Percentiles rank a stretch among this genome's conserved stretches.
phyloP scores from a whole-genome alignment of 2,329 filamentous ascomycete species.

The Trichoderma arundinaceum region DNA sequence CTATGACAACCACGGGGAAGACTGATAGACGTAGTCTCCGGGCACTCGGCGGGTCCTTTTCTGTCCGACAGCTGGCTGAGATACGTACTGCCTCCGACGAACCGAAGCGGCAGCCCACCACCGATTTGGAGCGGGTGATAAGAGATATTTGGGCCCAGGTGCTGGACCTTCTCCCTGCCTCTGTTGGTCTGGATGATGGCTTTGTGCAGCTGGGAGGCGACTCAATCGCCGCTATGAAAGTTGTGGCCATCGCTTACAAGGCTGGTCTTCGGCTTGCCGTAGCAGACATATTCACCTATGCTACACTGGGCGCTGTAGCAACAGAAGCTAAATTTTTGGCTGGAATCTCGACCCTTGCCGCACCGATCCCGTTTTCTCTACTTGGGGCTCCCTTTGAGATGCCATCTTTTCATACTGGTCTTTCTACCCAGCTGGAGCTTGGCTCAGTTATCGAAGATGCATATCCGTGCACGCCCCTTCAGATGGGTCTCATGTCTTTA shows the following conservation, averaged over 20 bases:
- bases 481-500: slow-evolving; percentile 46
- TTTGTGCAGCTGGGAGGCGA: slow-evolving; percentile 53
- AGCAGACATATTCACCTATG: slow-evolving; percentile 29
- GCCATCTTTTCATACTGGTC: not conserved
- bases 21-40: slow-evolving; percentile 31
- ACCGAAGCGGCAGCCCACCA: not conserved
- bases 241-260: slow-evolving; percentile 46
- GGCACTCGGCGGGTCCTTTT: slow-evolving; percentile 17
- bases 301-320: slow-evolving; percentile 2
- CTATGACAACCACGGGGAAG: slow-evolving; percentile 34
- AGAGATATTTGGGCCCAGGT: slow-evolving; percentile 7
- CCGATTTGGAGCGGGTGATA: not conserved
- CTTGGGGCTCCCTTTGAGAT: not conserved
- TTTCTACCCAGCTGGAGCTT: slow-evolving; percentile 1
- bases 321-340: too few species aligned
- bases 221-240: slow-evolving; percentile 52
- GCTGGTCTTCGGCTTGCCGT: slow-evolving; percentile 27
- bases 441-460: slow-evolving; percentile 40
- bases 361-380: slow-evolving; percentile 23
- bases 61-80: not conserved
- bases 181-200: slow-evolving; percentile 42
- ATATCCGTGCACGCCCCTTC: slow-evolving; percentile 47
- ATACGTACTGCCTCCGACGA: not conserved
- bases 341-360: too few species aligned
- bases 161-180: not conserved